Percentiles rank a stretch among this genome's conserved stretches.
These are phyloP conservation scores for Rhodotorula taiwanensis DNA, from an alignment of 768 basidiomycete species.

Conservation along the genomic window DNA sequence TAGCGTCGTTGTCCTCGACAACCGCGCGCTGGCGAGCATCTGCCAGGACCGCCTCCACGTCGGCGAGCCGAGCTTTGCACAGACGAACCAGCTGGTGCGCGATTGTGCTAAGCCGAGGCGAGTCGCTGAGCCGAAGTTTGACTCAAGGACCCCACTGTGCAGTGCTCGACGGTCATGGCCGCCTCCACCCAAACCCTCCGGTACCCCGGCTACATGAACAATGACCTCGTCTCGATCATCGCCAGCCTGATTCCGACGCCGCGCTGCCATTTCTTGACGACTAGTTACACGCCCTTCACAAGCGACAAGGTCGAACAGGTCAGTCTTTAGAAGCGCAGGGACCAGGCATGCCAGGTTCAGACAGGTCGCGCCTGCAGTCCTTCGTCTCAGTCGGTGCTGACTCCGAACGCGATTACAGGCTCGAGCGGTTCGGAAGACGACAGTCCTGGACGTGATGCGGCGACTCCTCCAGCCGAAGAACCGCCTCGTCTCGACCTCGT, in stretches of 20 bases:
- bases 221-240: conserved; percentile 93
- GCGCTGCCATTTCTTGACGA: conserved; percentile 96
- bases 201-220: conserved; percentile 99
- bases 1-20: conserved; percentile 93
- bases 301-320: conserved; percentile 96
- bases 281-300: conserved; percentile 96
- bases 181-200: conserved; percentile 93
- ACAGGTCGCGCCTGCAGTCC: background rate
- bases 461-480: conserved; percentile 96
- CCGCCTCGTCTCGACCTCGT: conserved; percentile 91
- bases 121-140: background rate
- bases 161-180: conserved; percentile 97
- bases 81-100: conserved; percentile 80
- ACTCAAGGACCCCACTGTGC: background rate
- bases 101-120: background rate
- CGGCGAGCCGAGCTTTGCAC: conserved; percentile 67
- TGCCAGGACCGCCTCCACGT: conserved; percentile 85
- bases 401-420: conserved; percentile 53
- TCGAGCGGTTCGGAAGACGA: conserved; percentile 90
- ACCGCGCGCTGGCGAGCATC: conserved; percentile 85
- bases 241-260: conserved; percentile 95
- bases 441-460: conserved; percentile 97
- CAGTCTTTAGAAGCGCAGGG: too few species aligned
- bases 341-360: too few species aligned
- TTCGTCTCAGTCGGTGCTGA: background rate